Percentiles rank a stretch among this genome's conserved stretches.
phyloP scores from a whole-genome alignment of 495 filamentous ascomycete species.

The Annulohypoxylon moriforme region DNA sequence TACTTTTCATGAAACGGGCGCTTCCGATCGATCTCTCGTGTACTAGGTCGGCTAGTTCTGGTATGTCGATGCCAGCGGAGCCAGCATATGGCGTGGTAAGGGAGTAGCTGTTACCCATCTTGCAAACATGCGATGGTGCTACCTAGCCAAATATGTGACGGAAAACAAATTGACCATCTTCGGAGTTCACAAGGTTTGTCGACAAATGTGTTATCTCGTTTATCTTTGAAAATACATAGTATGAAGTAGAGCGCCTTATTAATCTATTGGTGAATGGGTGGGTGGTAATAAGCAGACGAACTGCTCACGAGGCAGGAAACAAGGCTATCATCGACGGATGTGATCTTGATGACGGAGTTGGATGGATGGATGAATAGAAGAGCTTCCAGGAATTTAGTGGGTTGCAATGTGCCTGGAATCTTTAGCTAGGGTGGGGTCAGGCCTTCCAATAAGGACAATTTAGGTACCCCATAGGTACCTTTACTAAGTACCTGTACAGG shows the following conservation, averaged over 20 bases:
- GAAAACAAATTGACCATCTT: slow-evolving; percentile 33
- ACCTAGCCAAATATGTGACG: slow-evolving; percentile 39
- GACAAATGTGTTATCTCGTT: slow-evolving; percentile 4
- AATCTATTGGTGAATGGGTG: slow-evolving; percentile 24
- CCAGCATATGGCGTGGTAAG: slow-evolving; percentile 88
- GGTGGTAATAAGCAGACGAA: background rate
- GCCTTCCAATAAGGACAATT: background rate
- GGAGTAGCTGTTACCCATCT: slow-evolving; percentile 98
- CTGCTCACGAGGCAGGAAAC: slow-evolving; percentile 29
- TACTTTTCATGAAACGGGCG: slow-evolving; percentile 97
- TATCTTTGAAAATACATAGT: background rate
- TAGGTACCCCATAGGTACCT: no score
- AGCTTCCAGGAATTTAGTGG: background rate
- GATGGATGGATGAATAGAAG: slow-evolving; percentile 13
- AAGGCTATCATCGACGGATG: slow-evolving; percentile 24
- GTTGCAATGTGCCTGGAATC: slow-evolving; percentile 5
- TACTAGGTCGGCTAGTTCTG: slow-evolving; percentile 86
- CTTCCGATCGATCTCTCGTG: slow-evolving; percentile 95
- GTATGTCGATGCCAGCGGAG: slow-evolving; percentile 90
- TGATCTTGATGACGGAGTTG: slow-evolving; percentile 30
- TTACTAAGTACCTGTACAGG: background rate
- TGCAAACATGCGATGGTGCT: slow-evolving; percentile 50
- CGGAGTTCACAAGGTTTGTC: slow-evolving; percentile 7
- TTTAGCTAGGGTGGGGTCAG: slow-evolving; percentile 3
- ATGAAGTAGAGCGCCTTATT: background rate